Evolutionary conservation across 768 basidiomycete genomes (phyloP), one percentile per base, ranked within the genome.

Genomic region (Hemileccinum impolitum): DNA sequence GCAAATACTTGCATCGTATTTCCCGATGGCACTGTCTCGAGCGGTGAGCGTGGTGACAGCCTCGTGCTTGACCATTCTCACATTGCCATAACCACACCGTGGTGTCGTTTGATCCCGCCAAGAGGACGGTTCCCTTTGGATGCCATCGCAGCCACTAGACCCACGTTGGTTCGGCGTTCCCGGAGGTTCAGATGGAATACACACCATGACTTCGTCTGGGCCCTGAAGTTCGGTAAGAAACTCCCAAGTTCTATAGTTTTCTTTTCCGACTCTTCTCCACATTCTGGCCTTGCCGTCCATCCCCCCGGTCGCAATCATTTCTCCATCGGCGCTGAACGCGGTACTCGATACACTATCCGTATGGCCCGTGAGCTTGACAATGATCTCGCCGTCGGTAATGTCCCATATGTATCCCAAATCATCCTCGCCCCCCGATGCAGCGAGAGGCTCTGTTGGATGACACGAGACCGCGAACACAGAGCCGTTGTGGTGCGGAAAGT

Each of bases 51-150:
- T 1, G 19, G 41, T 9, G 35, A 37, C 18, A 9, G n/a, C 7
- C 10, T 18, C 3, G 13, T 28, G 6, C 8, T 25, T 23, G 19
- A 43, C 21, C 11, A 7, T n/a, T 70, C 86, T 58, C 68, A 96
- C 95, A 72, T 74, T 97, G 92, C 94, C 94, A 99, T 55, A 99
- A 73, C 96, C 96, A 99, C 21, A 93, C 82, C 1, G 90, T 95
- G 7, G 86, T 80, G 67, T 98, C 95, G 57, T 95, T 91, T 8
- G 90, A 87, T 36, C 96, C 96, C 1, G 90, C 93, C 5, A 97
- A 76, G 0, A 99, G 77, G 2, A 95, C 86, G 34, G 75, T 70
- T 6, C 94, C 96, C 65, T 85, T 94, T 0, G 96, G 96, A 74
- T 99, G 96, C 95, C 95, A 99, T 72, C 82, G 76, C 43, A 98